Evolutionary conservation across 148 eudicot species (phyloP).

Genomic region (Arctostaphylos glauca): DNA sequence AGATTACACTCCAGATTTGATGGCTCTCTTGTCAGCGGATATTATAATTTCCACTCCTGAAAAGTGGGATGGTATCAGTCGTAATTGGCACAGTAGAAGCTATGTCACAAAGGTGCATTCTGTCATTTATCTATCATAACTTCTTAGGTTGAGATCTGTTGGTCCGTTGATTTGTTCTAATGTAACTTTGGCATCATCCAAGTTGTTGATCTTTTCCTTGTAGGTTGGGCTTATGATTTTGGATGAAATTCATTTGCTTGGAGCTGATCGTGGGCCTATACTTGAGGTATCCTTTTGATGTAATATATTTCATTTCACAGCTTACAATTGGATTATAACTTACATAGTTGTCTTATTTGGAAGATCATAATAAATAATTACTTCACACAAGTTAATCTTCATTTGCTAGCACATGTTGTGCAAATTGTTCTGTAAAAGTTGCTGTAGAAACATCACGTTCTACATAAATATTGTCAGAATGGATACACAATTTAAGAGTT

Average conservation of each 20-base stretch:
- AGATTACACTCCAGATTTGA: conserved; percentile 88
- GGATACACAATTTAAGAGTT: background rate
- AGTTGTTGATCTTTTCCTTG: conserved; percentile 9
- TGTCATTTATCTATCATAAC: conserved; percentile 4
- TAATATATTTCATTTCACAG: background rate
- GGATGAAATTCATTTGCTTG: conserved; percentile 98
- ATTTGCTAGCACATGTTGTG: conserved; percentile 1
- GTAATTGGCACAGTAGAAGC: conserved; percentile 92
- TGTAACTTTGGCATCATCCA: conserved; percentile 9
- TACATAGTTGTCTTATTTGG: background rate
- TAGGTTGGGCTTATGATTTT: conserved; percentile 96
- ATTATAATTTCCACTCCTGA: conserved; percentile 98
- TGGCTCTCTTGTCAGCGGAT: conserved; percentile 90
- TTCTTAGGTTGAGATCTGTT: background rate
- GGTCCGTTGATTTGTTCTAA: conserved; percentile 9
- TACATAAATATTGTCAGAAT: background rate
- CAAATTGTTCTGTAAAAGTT: background rate
- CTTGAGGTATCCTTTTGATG: conserved; percentile 64
- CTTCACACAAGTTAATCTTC: conserved; percentile 1
- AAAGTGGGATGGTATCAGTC: conserved; percentile 99
- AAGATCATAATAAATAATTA: background rate
- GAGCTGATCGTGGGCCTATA: conserved; percentile 98
- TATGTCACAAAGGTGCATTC: conserved; percentile 80
- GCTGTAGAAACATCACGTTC: conserved; percentile 7
- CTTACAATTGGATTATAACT: background rate